Evolutionary conservation across 352 stramenopile species (phyloP).

Genomic region (Elongisporangium anandrum): DNA sequence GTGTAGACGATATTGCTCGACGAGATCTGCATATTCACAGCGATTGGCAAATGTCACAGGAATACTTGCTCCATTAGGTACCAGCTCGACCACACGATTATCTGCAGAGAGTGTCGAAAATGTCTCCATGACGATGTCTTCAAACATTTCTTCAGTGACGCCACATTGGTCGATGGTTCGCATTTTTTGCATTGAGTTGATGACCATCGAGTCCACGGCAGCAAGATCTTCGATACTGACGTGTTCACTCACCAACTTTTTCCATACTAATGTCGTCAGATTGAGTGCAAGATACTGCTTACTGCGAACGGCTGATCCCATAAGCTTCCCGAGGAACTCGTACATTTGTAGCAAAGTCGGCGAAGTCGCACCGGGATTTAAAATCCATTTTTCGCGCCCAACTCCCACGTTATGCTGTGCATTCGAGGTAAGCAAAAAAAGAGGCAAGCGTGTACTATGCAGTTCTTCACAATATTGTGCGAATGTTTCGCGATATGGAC

Average conservation of each 20-base stretch:
- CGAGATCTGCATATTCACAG: conserved; percentile 73
- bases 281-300: conserved; percentile 88
- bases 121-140: conserved; percentile 88
- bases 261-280: conserved; percentile 88
- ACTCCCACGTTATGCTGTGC: conserved; percentile 84
- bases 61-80: conserved; percentile 47
- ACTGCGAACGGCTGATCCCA: conserved; percentile 83
- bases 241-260: conserved; percentile 74
- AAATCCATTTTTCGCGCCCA: conserved; percentile 87
- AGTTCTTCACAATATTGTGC: conserved; percentile 80
- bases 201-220: conserved; percentile 79
- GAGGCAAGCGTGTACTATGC: conserved; percentile 74
- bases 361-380: conserved; percentile 75
- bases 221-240: conserved; percentile 79
- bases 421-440: conserved; percentile 89
- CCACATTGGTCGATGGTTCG: conserved; percentile 68
- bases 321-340: conserved; percentile 91
- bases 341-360: conserved; percentile 71
- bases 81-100: conserved; percentile 72
- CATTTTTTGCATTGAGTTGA: conserved; percentile 87
- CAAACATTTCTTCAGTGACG: conserved; percentile 86
- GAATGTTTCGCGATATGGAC: conserved; percentile 84
- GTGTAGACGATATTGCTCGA: conserved; percentile 74
- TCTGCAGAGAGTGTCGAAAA: conserved; percentile 89
- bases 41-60: conserved; percentile 80